Conservation (phyloP, 2,329 filamentous ascomycete species). For the Monosporascus sp. region DNA sequence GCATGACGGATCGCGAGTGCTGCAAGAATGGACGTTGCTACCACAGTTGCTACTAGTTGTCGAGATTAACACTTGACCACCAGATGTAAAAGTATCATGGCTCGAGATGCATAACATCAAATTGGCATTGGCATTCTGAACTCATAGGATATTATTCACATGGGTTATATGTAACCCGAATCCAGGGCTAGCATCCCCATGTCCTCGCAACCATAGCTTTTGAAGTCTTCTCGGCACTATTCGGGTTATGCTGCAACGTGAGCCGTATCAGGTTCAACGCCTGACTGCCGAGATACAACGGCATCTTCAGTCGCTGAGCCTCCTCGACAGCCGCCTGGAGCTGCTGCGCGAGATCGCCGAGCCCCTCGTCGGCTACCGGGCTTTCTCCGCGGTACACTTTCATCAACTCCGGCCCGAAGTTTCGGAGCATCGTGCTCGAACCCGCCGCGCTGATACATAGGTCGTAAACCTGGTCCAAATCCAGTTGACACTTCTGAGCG, state of each 20-base stretch:
- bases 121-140: too few relatives aligned
- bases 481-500: constrained; percentile 34
- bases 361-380: constrained; percentile 12
- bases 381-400: constrained; percentile 25
- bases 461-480: constrained; percentile 40
- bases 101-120: too few relatives aligned
- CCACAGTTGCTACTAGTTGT: too few relatives aligned
- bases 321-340: constrained; percentile 36
- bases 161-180: too few relatives aligned
- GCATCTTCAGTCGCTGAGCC: constrained; percentile 36
- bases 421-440: constrained; percentile 33
- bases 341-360: constrained; percentile 24
- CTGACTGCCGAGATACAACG: constrained; percentile 35
- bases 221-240: constrained; percentile 13
- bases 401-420: constrained; percentile 34
- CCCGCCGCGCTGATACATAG: constrained; percentile 42
- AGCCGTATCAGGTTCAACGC: constrained; percentile 33
- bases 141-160: too few relatives aligned
- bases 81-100: too few relatives aligned
- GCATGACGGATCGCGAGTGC: too few relatives aligned
- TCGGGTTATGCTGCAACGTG: constrained; percentile 18
- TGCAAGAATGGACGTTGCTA: too few relatives aligned
- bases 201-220: constrained; percentile 20
- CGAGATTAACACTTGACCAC: too few relatives aligned
- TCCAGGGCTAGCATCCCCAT: constrained; percentile 10